Evolutionary conservation across 352 stramenopile species (phyloP).

Genomic region (Pythium insidiosum): DNA sequence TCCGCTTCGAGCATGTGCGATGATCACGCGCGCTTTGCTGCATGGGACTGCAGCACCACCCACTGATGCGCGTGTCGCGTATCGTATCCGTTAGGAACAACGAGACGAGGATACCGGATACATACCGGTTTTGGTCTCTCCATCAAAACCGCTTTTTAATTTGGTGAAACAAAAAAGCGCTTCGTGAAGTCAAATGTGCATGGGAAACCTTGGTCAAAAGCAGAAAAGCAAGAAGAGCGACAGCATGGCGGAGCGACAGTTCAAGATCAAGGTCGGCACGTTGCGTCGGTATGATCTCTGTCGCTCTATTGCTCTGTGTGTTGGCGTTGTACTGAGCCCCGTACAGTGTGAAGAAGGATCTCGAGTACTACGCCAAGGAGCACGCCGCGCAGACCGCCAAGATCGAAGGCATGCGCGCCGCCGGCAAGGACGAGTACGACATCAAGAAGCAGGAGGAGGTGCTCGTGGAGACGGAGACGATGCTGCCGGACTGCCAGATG

Average conservation of each 20-base stretch:
- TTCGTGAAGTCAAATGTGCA: no score
- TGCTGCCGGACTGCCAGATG: conserved; percentile 71
- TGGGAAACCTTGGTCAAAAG: no score
- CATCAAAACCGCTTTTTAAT: no score
- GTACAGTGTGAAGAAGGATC: conserved; percentile 68
- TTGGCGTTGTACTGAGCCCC: no score
- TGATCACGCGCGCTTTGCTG: no score
- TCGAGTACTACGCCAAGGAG: conserved; percentile 79
- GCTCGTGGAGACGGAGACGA: conserved; percentile 70
- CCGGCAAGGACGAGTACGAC: conserved; percentile 55
- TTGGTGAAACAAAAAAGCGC: no score
- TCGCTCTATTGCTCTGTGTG: not conserved
- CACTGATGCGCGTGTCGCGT: no score
- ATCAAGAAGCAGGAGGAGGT: conserved; percentile 80
- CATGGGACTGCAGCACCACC: no score
- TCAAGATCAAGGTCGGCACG: conserved; percentile 82
- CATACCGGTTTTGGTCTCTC: no score
- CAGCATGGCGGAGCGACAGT: conserved; percentile 56
- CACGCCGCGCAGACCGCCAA: conserved; percentile 39
- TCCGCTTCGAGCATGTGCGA: no score
- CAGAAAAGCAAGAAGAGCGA: conserved; percentile 1
- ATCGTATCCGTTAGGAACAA: no score
- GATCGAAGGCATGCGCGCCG: conserved; percentile 60
- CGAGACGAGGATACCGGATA: no score
- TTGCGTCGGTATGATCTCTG: conserved; percentile 33